Evolutionary conservation across 768 basidiomycete species (phyloP), one percentile per base, ranked within the genome.

Genomic region (Gelatoporia subvermispora): DNA sequence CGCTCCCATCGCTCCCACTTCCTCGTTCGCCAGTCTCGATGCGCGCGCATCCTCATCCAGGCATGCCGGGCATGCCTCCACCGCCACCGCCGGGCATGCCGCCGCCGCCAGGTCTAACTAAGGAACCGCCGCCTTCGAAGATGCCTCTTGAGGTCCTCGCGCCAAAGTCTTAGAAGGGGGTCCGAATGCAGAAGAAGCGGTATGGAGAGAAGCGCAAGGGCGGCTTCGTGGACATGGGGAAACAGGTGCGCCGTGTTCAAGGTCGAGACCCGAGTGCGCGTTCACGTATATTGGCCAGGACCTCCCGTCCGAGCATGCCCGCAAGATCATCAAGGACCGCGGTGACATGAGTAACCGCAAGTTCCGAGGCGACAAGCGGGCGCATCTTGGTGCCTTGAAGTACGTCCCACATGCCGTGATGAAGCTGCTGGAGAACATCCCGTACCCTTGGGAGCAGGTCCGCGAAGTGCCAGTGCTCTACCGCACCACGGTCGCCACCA

Each of bases 271-370:
- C 52, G 58, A 7, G 21, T 31, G 13, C 28, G 28, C 28, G 28
- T 31, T 31, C 28, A 31, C 13, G 28, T 52, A n/a, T n/a, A 22
- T 41, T 47, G 22, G 10, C 8, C 45, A 94, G 89, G 93, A 96
- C 67, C 72, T 96, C 50, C 96, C 96, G 48, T 91, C 94, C 24
- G 96, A 99, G 68, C 94, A 97, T 63, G 87, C 98, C 56, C 85
- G 96, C 52, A 98, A 98, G 85, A 98, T 99, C 61, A 93, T 98
- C 75, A 94, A 97, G 72, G 96, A 98, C 69, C 95, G 97, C 60
- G 94, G 95, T 56, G 94, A 97, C 73, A 97, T 99, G 96, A 93
- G 91, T 69, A 95, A 94, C 67, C 83, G 96, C 66, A 99, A 99
- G 75, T 99, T 98, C 69, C 77, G 96, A 58, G 96, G 95, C 65